Conservation (phyloP, 352 stramenopile species). For the Phytophthora tubulina region DNA sequence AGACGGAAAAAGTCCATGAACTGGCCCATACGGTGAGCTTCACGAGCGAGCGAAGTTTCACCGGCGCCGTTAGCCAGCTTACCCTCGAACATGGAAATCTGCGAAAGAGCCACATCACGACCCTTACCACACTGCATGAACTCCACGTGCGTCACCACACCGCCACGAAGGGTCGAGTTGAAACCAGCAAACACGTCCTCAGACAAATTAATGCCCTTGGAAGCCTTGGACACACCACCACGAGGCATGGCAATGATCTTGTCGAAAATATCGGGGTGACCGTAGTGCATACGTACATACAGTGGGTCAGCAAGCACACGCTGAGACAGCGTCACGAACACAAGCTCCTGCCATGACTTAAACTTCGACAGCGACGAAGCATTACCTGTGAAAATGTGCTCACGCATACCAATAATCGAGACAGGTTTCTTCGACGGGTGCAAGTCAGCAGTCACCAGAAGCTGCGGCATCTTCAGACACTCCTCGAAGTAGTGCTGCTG, state of each 20-base stretch:
- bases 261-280: constrained; percentile 86
- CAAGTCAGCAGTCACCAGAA: constrained; percentile 70
- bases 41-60: constrained; percentile 74
- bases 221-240: constrained; percentile 81
- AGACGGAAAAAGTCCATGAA: constrained; percentile 87
- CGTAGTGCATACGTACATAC: constrained; percentile 84
- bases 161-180: constrained; percentile 72
- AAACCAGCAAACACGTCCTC: constrained; percentile 88
- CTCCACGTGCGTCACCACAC: constrained; percentile 76
- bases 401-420: constrained; percentile 86
- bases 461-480: constrained; percentile 86
- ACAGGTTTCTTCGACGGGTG: constrained; percentile 79
- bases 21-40: constrained; percentile 82
- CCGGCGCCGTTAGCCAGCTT: constrained; percentile 83
- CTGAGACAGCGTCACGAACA: constrained; percentile 85
- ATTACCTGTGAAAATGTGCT: constrained; percentile 87
- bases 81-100: constrained; percentile 87
- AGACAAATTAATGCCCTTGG: constrained; percentile 85
- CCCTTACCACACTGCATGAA: constrained; percentile 88
- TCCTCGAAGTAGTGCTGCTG: constrained; percentile 92
- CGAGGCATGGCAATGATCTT: constrained; percentile 77
- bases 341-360: constrained; percentile 82
- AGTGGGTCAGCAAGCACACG: constrained; percentile 82
- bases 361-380: constrained; percentile 84
- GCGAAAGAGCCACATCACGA: constrained; percentile 80